Conservation (phyloP, 345 rosid genomes). For the Linum tenue region DNA sequence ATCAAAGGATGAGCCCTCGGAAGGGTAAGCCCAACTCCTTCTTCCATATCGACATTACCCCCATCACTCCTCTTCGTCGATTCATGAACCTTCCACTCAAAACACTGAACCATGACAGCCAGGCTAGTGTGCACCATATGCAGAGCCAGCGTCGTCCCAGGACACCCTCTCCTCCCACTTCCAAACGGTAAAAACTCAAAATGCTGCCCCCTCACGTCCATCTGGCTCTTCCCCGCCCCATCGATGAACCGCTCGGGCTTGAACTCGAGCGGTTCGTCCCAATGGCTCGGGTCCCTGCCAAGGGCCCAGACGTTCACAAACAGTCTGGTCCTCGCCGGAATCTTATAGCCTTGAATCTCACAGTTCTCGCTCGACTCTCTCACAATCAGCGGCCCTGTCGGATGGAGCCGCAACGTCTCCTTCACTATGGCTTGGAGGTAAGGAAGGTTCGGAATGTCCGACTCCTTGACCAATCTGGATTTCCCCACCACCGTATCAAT, state of each 20-base stretch:
- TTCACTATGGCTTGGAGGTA: too few species aligned
- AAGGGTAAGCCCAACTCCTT: slow-evolving; percentile 40
- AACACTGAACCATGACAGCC: too few species aligned
- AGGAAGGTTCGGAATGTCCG: too few species aligned
- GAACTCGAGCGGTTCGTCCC: slow-evolving; percentile 20
- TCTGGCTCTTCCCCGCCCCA: slow-evolving; percentile 15
- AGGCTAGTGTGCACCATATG: too few species aligned
- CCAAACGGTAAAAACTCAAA: too few species aligned
- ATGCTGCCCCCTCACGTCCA: slow-evolving; percentile 19
- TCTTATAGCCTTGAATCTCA: slow-evolving; percentile 10
- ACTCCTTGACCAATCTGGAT: slow-evolving; percentile 43
- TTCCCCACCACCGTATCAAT: slow-evolving; percentile 34
- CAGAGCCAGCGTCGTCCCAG: background rate
- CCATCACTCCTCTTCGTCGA: too few species aligned
- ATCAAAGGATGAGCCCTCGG: slow-evolving; percentile 46
- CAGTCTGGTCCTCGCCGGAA: slow-evolving; percentile 18
- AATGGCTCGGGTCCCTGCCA: slow-evolving; percentile 18
- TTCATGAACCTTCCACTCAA: too few species aligned
- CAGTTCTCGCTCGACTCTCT: slow-evolving; percentile 40
- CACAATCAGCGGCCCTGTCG: slow-evolving; percentile 48
- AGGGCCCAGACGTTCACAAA: slow-evolving; percentile 20
- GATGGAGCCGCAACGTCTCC: slow-evolving; percentile 48
- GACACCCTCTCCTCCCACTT: too few species aligned
- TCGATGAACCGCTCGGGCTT: slow-evolving; percentile 16
- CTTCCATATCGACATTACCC: slow-evolving; percentile 39